phyloP scores from a whole-genome alignment of 83 land plant genomes.

The Picea mariana region DNA sequence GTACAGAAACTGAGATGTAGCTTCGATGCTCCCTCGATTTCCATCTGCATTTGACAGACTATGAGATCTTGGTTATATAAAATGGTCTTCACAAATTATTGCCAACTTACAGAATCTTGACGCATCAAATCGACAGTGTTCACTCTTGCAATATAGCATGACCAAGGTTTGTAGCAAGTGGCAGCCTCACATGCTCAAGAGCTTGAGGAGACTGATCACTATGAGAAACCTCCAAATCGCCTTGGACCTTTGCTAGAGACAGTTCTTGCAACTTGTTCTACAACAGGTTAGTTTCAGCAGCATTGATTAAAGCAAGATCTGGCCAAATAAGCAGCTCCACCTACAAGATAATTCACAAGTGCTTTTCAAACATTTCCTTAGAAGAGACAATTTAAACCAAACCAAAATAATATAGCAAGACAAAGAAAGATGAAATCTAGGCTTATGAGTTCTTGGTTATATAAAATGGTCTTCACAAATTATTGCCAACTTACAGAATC shows the following conservation, averaged over 20 bases:
- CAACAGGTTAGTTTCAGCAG: conserved; percentile 64
- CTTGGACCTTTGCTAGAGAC: conserved; percentile 60
- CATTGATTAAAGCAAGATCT: conserved; percentile 62
- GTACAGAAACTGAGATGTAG: no score
- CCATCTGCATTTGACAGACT: no score
- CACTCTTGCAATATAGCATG: conserved; percentile 71
- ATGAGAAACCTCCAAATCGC: conserved; percentile 42
- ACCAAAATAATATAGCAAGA: no score
- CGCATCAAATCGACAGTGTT: neutral
- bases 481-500: neutral
- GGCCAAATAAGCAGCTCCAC: conserved; percentile 81
- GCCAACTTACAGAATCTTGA: neutral
- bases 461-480: neutral
- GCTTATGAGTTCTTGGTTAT: no score
- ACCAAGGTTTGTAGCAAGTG: conserved; percentile 82
- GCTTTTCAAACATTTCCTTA: no score
- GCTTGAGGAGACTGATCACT: conserved; percentile 44
- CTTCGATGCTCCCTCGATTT: no score
- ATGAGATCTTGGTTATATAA: no score
- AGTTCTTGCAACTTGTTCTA: conserved; percentile 78
- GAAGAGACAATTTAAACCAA: no score
- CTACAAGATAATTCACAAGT: no score
- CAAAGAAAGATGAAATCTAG: no score
- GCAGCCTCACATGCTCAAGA: conserved; percentile 64
- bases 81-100: neutral